Evolutionary conservation across 1,139 yeast species (phyloP), one percentile per base, ranked within the genome.

Genomic region (Meyerozyma smithsonii): DNA sequence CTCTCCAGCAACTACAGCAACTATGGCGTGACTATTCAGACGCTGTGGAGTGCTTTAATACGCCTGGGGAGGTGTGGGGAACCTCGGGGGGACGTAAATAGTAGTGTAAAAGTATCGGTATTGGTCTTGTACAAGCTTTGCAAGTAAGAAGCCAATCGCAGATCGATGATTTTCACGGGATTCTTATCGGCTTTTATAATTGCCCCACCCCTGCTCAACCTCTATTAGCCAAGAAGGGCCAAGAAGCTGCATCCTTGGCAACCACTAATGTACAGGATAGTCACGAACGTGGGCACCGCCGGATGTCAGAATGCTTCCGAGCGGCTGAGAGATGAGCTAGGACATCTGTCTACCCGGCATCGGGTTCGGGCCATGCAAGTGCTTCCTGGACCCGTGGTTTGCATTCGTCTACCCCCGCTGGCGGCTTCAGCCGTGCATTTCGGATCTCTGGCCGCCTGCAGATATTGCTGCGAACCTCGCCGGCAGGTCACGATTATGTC

Each of bases 231-330:
- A 26, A 26, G 30, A 26, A 26, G 30, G 30, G 30, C 30, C 30
- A 26, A 26, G 30, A 26, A 26, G 30, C 17, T 26, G 30, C 30
- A 26, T 14, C 11, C 30, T 26, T 26, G 30, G 30, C 30, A 14
- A 5, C 2, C 6, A 6, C 17, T 10, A 15, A n/a, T 26, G 3
- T 26, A 15, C 30, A 26, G 30, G 30, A 26, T 10, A n/a, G 17
- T 14, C 30, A 26, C 17, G 17, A 26, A 26, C 30, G 30, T 26
- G 30, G 30, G 30, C 30, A 5, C n/a, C n/a, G 10, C 2, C 12
- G n/a, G 25, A n/a, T n/a, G n/a, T n/a, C n/a, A n/a, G n/a, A n/a
- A n/a, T n/a, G n/a, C n/a, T n/a, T n/a, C n/a, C n/a, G n/a, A n/a
- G n/a, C n/a, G n/a, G n/a, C n/a, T n/a, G n/a, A n/a, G n/a, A n/a